A percentile compares a stretch with the other conserved stretches of the same genome.
These are phyloP conservation scores for Agroathelia rolfsii DNA, from an alignment of 1,284 basidiomycete species.

Conservation along the genomic window DNA sequence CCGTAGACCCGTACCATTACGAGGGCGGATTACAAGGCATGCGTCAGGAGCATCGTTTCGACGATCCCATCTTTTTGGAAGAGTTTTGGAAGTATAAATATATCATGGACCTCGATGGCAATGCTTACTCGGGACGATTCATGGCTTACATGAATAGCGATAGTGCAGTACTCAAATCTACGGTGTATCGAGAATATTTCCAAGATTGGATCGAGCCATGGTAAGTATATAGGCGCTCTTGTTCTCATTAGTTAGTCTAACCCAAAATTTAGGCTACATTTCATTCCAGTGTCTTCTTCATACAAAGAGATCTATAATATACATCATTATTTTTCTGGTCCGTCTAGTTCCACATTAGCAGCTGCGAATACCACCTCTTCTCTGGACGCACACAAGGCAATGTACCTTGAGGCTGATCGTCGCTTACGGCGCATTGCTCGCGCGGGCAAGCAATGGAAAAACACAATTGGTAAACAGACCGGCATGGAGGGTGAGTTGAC, in stretches of 20 bases:
- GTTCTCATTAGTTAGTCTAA: slow-evolving; percentile 3
- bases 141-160: slow-evolving; percentile 81
- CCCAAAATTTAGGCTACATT: slow-evolving; percentile 83
- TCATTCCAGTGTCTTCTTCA: slow-evolving; percentile 77
- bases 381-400: slow-evolving; percentile 15
- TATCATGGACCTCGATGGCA: slow-evolving; percentile 84
- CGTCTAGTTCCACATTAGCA: slow-evolving; percentile 48
- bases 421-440: slow-evolving; percentile 74
- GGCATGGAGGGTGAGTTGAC: slow-evolving; percentile 84
- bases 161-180: slow-evolving; percentile 83
- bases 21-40: slow-evolving; percentile 76
- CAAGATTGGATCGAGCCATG: slow-evolving; percentile 79
- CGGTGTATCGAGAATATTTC: slow-evolving; percentile 85
- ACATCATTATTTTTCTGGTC: slow-evolving; percentile 82
- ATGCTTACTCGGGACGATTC: slow-evolving; percentile 89
- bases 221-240: slow-evolving; percentile 34
- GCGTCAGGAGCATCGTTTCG: slow-evolving; percentile 62
- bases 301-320: slow-evolving; percentile 91
- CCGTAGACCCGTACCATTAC: slow-evolving; percentile 58
- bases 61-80: slow-evolving; percentile 69
- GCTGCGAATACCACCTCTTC: slow-evolving; percentile 41
- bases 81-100: slow-evolving; percentile 91
- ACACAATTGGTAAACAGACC: slow-evolving; percentile 64
- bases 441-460: slow-evolving; percentile 86
- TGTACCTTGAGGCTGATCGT: slow-evolving; percentile 68